Evolutionary conservation across 1,139 yeast genomes (phyloP), one percentile per base, ranked within the genome.

Genomic region (Hyphopichia khmerensis): DNA sequence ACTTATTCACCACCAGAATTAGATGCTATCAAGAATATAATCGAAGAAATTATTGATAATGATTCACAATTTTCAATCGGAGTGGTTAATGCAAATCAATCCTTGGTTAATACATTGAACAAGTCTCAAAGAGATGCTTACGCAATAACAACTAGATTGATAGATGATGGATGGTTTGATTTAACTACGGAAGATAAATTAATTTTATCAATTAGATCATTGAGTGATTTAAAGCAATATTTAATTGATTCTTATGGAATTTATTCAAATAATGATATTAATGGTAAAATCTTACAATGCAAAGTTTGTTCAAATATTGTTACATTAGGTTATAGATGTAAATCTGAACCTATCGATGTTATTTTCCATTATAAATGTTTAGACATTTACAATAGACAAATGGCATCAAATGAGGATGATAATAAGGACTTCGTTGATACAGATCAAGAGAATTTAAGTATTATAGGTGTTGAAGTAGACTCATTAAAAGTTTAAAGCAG

Each of bases 241-340:
- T 54, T 82, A 37, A 52, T 69, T 8, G 75, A 68, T 21, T 67
- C 77, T 23, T 75, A 65, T 48, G 82, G 78, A 2, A 55, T 60
- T 0, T 45, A 47, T n/a, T 56, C 56, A 13, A 47, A 48, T 2
- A 60, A 53, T 9, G 51, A 55, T 4, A 59, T 59, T 4, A 61
- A 62, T 27, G 84, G 81, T 2, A 65, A 71, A 21, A 54, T 82
- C 1, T 57, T 69, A 6, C 31, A 55, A 10, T 84, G 91, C 52
- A 49, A 52, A 23, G 81, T 77, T 16, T 84, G 90, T 57, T 61
- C 65, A n/a, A 79, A 75, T 30, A 61, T 82, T 13, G 78, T 80
- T 6, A 82, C 87, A 0, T 48, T 72, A 39, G 90, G 90, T 0
- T 51, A 62, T 4, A 64, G 64, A 33, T 30, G 33, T 30, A 26